phyloP scores from a whole-genome alignment of 2,329 filamentous ascomycete species.

The Cercospora brassicicola region DNA sequence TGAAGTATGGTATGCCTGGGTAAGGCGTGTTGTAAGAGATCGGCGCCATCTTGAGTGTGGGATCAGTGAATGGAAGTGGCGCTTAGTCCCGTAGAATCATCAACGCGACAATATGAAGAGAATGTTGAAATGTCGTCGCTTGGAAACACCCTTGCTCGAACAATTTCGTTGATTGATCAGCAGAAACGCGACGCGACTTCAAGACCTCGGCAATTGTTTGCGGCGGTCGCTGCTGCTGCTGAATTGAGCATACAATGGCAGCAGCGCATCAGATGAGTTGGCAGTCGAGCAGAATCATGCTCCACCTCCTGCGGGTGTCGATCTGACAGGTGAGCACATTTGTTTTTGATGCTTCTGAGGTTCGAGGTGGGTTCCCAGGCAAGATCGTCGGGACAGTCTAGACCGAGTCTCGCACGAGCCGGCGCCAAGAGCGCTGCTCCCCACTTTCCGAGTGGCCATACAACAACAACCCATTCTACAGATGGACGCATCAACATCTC shows the following conservation, averaged over 20 bases:
- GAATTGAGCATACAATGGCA: background rate
- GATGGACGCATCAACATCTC: background rate
- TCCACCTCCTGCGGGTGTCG: background rate
- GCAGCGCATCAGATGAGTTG: background rate
- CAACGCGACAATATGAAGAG: background rate
- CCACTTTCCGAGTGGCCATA: background rate
- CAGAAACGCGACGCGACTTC: background rate
- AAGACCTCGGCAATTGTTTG: background rate
- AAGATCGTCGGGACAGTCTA: background rate
- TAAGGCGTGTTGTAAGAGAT: slow-evolving; percentile 44
- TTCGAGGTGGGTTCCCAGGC: background rate
- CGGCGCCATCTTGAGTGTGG: slow-evolving; percentile 18
- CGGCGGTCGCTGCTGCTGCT: background rate
- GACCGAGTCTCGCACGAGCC: background rate
- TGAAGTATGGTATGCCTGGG: slow-evolving; percentile 49
- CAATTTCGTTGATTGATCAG: background rate
- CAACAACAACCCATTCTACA: background rate
- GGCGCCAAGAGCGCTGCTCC: background rate
- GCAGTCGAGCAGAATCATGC: background rate
- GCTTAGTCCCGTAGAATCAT: background rate
- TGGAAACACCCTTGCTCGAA: background rate
- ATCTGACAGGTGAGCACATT: background rate
- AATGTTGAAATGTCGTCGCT: background rate
- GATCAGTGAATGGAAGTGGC: no score
- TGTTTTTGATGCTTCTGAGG: background rate